Percentiles rank a stretch among this genome's conserved stretches.
These are phyloP conservation scores for Aspergillus ochraceoroseus DNA, from an alignment of 2,329 filamentous ascomycete species.

Conservation along the genomic window DNA sequence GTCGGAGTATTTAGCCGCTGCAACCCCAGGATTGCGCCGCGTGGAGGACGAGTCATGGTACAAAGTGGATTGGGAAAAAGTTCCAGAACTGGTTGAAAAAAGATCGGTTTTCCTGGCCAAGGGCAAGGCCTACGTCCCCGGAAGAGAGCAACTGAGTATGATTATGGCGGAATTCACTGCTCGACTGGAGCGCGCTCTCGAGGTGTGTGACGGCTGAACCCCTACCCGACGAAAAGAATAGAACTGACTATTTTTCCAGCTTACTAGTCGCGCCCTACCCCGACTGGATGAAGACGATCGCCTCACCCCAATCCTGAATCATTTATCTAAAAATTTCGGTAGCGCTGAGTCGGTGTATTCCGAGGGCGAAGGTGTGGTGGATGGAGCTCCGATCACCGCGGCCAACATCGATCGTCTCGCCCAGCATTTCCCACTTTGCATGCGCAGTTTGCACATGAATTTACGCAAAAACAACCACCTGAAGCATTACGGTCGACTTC, in stretches of 20 bases:
- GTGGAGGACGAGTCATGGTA: conserved; percentile 83
- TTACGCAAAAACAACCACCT: conserved; percentile 83
- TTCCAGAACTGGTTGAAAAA: conserved; percentile 81
- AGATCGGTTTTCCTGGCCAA: conserved; percentile 69
- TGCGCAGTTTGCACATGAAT: conserved; percentile 83
- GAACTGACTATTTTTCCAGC: conserved; percentile 45
- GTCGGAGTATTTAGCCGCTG: conserved; percentile 57
- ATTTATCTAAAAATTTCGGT: conserved; percentile 94
- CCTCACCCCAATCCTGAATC: conserved; percentile 66
- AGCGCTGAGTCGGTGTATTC: conserved; percentile 82
- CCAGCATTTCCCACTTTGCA: conserved; percentile 83
- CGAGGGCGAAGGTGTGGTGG: conserved; percentile 58
- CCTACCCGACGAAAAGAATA: conserved; percentile 8
- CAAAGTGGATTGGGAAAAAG: conserved; percentile 92
- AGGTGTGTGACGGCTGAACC: conserved; percentile 52
- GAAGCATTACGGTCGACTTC: conserved; percentile 87
- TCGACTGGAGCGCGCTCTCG: conserved; percentile 72
- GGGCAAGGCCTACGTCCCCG: conserved; percentile 88
- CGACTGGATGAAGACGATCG: conserved; percentile 95
- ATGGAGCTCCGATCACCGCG: conserved; percentile 70
- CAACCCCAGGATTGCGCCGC: conserved; percentile 47
- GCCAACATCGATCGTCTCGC: conserved; percentile 74
- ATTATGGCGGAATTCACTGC: conserved; percentile 80
- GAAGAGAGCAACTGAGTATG: conserved; percentile 80
- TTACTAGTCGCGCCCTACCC: conserved; percentile 85